Evolutionary conservation across 2,329 filamentous ascomycete species (phyloP).

Genomic region (Ophiostoma angusticollis): DNA sequence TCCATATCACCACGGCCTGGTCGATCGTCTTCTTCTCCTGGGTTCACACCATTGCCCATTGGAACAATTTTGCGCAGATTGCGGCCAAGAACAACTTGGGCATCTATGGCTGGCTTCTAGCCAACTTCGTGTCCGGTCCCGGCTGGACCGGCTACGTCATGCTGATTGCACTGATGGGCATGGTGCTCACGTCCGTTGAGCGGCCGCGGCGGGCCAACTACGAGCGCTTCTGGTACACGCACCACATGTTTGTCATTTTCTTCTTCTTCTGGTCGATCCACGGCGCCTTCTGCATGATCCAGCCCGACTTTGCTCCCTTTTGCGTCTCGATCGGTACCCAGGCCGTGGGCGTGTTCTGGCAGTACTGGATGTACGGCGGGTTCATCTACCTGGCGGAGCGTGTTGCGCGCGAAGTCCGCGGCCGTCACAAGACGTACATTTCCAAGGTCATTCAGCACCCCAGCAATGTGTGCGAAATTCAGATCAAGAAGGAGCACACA

Average conservation of each 20-base stretch:
- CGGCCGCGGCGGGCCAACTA: conserved; percentile 70
- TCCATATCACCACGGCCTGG: conserved; percentile 76
- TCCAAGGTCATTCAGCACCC: conserved; percentile 84
- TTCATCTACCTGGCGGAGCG: conserved; percentile 71
- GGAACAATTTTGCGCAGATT: conserved; percentile 74
- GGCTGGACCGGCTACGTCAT: conserved; percentile 83
- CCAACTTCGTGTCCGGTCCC: conserved; percentile 66
- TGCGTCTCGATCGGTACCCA: conserved; percentile 54
- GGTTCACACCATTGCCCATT: conserved; percentile 76
- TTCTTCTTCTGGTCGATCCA: conserved; percentile 88
- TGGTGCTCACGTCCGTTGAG: conserved; percentile 65
- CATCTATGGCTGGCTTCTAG: conserved; percentile 63
- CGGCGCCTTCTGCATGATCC: conserved; percentile 83
- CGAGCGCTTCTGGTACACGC: conserved; percentile 83
- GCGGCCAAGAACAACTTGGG: conserved; percentile 63
- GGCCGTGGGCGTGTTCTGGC: conserved; percentile 69
- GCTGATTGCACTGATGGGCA: conserved; percentile 64
- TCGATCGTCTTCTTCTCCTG: conserved; percentile 81
- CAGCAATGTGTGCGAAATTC: conserved; percentile 79
- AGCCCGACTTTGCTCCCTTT: conserved; percentile 67
- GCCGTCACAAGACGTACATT: conserved; percentile 72
- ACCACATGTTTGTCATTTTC: conserved; percentile 79
- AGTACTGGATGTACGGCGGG: conserved; percentile 77
- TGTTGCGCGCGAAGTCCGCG: conserved; percentile 64
- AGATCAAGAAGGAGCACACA: conserved; percentile 82